phyloP scores from a whole-genome alignment of 768 basidiomycete species.

The Mycena rebaudengoi region DNA sequence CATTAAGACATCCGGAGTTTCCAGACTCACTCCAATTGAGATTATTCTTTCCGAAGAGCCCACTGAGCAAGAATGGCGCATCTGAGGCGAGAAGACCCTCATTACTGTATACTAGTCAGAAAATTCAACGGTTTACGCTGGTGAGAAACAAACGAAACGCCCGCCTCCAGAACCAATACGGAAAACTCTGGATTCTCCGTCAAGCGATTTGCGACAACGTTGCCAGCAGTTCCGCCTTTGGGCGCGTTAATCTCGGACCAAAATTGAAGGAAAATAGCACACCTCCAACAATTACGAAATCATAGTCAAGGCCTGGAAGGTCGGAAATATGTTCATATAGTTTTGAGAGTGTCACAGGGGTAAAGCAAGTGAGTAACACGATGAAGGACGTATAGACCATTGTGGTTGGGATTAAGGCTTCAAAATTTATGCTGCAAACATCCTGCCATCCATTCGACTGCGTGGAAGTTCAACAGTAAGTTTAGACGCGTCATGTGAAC shows the following conservation, averaged over 20 bases:
- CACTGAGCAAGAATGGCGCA: constrained; percentile 3
- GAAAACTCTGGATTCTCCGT: constrained; percentile 21
- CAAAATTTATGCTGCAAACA: too few relatives aligned
- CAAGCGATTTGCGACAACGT: constrained; percentile 25
- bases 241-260: not conserved
- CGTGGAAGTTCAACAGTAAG: too few relatives aligned
- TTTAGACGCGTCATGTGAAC: not conserved
- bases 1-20: not conserved
- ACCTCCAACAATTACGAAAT: constrained; percentile 20
- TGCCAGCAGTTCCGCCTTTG: constrained; percentile 21
- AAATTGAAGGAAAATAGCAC: too few relatives aligned
- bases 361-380: too few relatives aligned
- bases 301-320: constrained; percentile 1
- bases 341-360: too few relatives aligned
- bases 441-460: too few relatives aligned
- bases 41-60: not conserved
- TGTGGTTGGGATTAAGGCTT: too few relatives aligned
- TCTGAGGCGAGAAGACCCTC: constrained; percentile 7
- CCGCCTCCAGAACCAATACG: constrained; percentile 30
- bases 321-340: constrained; percentile 6
- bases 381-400: too few relatives aligned
- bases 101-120: not conserved
- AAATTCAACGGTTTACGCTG: too few relatives aligned
- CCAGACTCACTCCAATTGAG: constrained; percentile 1
- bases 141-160: constrained; percentile 8